Percentiles rank a stretch among this genome's conserved stretches.
phyloP scores from a whole-genome alignment of 164 flowering plant species.

The Chimonanthus praecox region DNA sequence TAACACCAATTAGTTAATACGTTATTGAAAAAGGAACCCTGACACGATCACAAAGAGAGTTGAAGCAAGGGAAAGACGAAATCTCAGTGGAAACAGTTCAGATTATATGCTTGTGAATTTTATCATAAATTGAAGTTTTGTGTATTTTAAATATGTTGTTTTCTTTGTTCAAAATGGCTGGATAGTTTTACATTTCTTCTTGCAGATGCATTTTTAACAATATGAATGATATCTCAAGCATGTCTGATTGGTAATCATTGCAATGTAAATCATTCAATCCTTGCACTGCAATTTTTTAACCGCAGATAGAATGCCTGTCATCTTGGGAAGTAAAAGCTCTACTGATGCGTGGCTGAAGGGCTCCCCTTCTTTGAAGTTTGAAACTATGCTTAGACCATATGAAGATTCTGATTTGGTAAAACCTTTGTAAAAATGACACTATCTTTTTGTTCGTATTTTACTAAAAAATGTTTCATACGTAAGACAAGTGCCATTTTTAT shows the following conservation, averaged over 20 bases:
- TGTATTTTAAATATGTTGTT: too few relatives aligned
- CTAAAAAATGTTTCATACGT: too few relatives aligned
- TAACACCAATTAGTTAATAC: background rate
- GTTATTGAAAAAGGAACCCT: background rate
- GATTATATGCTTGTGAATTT: background rate
- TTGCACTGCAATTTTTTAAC: too few relatives aligned
- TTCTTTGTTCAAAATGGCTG: background rate
- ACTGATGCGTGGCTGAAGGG: conserved; percentile 63
- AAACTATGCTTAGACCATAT: conserved; percentile 67
- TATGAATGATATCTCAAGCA: background rate
- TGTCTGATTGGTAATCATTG: background rate
- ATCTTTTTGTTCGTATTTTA: background rate
- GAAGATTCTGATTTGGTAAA: conserved; percentile 70
- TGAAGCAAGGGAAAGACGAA: background rate
- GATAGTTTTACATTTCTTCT: background rate
- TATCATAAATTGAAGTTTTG: background rate
- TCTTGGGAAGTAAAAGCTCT: conserved; percentile 62
- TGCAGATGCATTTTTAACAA: background rate
- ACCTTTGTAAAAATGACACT: background rate
- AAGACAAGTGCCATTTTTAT: too few relatives aligned
- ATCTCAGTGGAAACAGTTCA: background rate
- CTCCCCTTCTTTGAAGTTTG: conserved; percentile 44
- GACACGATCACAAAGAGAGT: background rate
- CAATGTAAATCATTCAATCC: background rate
- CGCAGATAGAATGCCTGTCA: conserved; percentile 94